Percentiles rank a stretch among this genome's conserved stretches.
phyloP scores from a whole-genome alignment of 176 grass and related monocot species.

The Chloris gayana region DNA sequence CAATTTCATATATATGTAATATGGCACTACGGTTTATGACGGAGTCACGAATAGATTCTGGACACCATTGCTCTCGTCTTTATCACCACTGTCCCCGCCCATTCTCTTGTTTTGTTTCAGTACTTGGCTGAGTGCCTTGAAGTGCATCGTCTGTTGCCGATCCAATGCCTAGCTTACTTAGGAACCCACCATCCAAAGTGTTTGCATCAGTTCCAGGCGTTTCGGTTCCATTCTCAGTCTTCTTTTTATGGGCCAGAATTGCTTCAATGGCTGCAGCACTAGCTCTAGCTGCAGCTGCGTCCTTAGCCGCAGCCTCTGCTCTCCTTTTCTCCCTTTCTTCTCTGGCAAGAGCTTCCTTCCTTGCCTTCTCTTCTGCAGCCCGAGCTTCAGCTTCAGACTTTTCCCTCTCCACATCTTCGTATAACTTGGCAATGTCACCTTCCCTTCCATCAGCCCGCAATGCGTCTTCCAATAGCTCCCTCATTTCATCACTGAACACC shows the following conservation, averaged over 20 bases:
- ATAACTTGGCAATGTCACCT: conserved; percentile 60
- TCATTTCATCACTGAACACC: conserved; percentile 66
- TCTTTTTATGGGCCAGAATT: conserved; percentile 63
- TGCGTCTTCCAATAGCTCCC: conserved; percentile 59
- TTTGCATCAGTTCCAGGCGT: conserved; percentile 9
- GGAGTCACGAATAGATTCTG: not conserved
- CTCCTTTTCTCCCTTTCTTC: conserved; percentile 80
- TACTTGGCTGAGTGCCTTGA: conserved; percentile 10
- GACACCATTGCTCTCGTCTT: not conserved
- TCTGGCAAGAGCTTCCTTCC: conserved; percentile 61
- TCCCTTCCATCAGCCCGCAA: conserved; percentile 63
- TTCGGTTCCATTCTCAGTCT: conserved; percentile 39
- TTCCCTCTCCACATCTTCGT: conserved; percentile 66
- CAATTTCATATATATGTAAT: not conserved
- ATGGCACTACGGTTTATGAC: conserved; percentile 9
- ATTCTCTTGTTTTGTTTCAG: conserved; percentile 28
- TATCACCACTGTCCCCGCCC: conserved; percentile 24
- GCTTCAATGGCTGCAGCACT: conserved; percentile 82
- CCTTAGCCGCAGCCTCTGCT: conserved; percentile 62
- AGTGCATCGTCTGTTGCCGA: conserved; percentile 21
- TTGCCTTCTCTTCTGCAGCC: conserved; percentile 63
- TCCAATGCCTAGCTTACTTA: conserved; percentile 38
- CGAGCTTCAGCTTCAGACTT: conserved; percentile 58
- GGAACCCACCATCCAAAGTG: conserved; percentile 22
- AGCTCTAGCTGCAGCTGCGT: conserved; percentile 74